phyloP scores from a whole-genome alignment of 2,329 filamentous ascomycete species.

The Colletotrichum scovillei region DNA sequence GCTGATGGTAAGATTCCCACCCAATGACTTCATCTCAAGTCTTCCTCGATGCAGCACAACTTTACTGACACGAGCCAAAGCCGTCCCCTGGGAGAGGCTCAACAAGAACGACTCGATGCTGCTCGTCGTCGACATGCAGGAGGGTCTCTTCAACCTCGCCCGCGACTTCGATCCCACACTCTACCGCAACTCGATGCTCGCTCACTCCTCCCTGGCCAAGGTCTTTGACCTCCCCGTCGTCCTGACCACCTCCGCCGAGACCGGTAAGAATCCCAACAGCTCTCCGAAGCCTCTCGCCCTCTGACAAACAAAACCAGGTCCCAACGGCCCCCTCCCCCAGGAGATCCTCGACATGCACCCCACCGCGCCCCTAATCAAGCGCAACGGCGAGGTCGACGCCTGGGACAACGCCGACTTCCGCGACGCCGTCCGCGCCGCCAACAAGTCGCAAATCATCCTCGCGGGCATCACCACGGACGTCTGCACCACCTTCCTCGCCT shows the following conservation, averaged over 20 bases:
- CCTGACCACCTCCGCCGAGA: slow-evolving; percentile 76
- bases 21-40: not conserved
- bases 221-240: slow-evolving; percentile 76
- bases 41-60: not conserved
- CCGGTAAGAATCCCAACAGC: slow-evolving; percentile 43
- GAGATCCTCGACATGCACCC: slow-evolving; percentile 78
- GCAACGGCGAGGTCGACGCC: slow-evolving; percentile 79
- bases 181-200: slow-evolving; percentile 75
- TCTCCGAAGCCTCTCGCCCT: too few relatives aligned
- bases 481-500: slow-evolving; percentile 78
- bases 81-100: slow-evolving; percentile 47
- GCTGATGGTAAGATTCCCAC: slow-evolving; percentile 7
- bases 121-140: slow-evolving; percentile 51
- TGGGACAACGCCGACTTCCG: slow-evolving; percentile 81
- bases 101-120: slow-evolving; percentile 48
- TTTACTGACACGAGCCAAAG: slow-evolving; percentile 17
- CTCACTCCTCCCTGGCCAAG: slow-evolving; percentile 73
- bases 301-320: slow-evolving; percentile 55
- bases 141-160: slow-evolving; percentile 54
- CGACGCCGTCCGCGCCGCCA: slow-evolving; percentile 71
- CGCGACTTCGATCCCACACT: slow-evolving; percentile 75
- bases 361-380: slow-evolving; percentile 71
- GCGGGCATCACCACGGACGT: slow-evolving; percentile 81
- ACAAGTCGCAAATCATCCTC: slow-evolving; percentile 77
- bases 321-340: slow-evolving; percentile 77